Percentiles rank a stretch among this genome's conserved stretches.
phyloP scores from a whole-genome alignment of 352 stramenopile genomes.

The Phytophthora pseudosyringae region DNA sequence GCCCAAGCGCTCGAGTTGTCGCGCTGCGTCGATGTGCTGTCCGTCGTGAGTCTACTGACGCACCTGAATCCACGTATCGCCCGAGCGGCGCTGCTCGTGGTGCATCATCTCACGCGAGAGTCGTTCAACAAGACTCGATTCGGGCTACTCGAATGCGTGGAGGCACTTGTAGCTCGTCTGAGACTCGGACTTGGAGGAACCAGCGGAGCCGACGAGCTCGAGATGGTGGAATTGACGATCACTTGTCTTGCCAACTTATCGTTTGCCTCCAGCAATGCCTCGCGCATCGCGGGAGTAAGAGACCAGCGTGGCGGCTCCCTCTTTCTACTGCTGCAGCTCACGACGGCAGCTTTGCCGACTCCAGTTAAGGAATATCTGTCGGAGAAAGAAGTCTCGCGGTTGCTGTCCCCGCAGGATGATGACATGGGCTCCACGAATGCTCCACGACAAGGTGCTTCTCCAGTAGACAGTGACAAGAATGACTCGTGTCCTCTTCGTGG shows the following conservation, averaged over 20 bases:
- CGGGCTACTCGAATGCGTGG: slow-evolving; percentile 59
- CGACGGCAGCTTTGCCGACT: slow-evolving; percentile 43
- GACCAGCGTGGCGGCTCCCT: slow-evolving; percentile 37
- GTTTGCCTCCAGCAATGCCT: slow-evolving; percentile 55
- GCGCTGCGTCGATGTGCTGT: slow-evolving; percentile 67
- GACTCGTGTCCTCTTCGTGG: not conserved
- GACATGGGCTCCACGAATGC: not conserved
- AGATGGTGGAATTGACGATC: slow-evolving; percentile 67
- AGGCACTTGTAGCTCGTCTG: slow-evolving; percentile 56
- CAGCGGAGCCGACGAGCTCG: slow-evolving; percentile 59
- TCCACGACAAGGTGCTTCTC: slow-evolving; percentile 3
- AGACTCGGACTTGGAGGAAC: slow-evolving; percentile 25
- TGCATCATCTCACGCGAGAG: slow-evolving; percentile 72
- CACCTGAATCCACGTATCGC: slow-evolving; percentile 68
- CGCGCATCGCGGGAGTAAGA: slow-evolving; percentile 45
- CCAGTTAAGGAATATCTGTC: slow-evolving; percentile 60
- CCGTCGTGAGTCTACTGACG: slow-evolving; percentile 65
- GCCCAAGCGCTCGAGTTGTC: slow-evolving; percentile 77
- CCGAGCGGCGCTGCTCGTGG: slow-evolving; percentile 56
- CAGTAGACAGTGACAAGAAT: slow-evolving; percentile 9
- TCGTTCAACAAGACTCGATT: slow-evolving; percentile 85
- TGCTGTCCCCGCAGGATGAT: slow-evolving; percentile 12
- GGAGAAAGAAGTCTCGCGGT: slow-evolving; percentile 21
- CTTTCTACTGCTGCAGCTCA: slow-evolving; percentile 54
- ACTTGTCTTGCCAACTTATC: slow-evolving; percentile 75